These are phyloP conservation scores for Mycena maculata DNA, from an alignment of 768 basidiomycete species.

Conservation along the genomic window DNA sequence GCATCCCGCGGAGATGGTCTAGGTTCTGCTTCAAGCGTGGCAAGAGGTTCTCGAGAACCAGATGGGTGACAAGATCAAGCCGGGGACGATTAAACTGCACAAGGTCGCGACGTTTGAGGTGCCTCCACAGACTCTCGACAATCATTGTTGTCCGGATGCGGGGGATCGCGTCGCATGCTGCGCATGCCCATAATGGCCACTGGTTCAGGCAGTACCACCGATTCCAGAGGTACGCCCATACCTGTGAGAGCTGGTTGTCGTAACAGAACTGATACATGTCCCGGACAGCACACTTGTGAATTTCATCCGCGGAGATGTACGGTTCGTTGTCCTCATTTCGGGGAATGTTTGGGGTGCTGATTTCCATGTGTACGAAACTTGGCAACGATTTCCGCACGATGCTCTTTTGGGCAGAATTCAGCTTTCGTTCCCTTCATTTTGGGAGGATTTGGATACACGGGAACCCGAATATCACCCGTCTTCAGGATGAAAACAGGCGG, in stretches of 20 bases:
- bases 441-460: constrained; percentile 34
- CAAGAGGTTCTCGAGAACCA: constrained; percentile 3
- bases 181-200: background rate
- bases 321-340: constrained; percentile 8
- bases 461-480: constrained; percentile 16
- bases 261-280: background rate
- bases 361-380: constrained; percentile 35
- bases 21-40: constrained; percentile 31
- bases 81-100: constrained; percentile 35
- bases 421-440: constrained; percentile 12
- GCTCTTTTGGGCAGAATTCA: constrained; percentile 33
- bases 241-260: background rate
- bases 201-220: background rate
- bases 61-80: constrained; percentile 37
- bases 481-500: constrained; percentile 32
- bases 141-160: constrained; percentile 40
- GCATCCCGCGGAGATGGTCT: constrained; percentile 28
- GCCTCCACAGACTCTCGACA: constrained; percentile 38
- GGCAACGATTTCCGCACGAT: constrained; percentile 23
- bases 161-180: background rate
- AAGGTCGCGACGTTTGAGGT: constrained; percentile 40
- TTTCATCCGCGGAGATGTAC: background rate
- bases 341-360: constrained; percentile 35
- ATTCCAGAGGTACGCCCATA: constrained; percentile 6
- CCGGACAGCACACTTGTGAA: background rate